Base-by-base conservation (phyloP, 108 stramenopile species). In the Skeletonema costatum region DNA sequence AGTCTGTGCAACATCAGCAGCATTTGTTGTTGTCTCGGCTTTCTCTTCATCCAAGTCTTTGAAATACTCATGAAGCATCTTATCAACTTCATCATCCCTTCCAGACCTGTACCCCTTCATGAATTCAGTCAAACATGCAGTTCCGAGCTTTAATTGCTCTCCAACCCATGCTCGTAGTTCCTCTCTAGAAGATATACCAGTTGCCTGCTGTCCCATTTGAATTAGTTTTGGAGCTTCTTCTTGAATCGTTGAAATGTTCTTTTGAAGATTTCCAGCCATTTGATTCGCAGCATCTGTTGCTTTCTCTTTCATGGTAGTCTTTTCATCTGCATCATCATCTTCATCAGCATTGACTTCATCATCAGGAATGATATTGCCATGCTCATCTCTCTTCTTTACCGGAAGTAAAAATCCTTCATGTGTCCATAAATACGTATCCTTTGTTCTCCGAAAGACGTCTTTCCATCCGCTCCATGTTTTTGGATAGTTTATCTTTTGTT, bases 91-190 rank as follows among this genome's bases (percentile, higher is more conserved):
- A 42, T 88, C 82, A 67, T 95, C 94, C 30, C 94, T 77, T 30
- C 94, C 94, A 61, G 85, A 79, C 6, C 94, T 87, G 61, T 95
- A 95, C 0, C 92, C 94, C n/a, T 77, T 86, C 91, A 95, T 92
- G 71, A 95, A 95, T 71, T 93, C 86, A 5, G 76, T 19, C 12
- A 93, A 56, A 70, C 89, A 89, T 25, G 88, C 87, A 3, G 88
- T 91, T 12, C 80, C 88, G 5, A 93, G 72, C 66, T 82, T 85
- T 91, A 95, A 73, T 70, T 84, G 83, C 50, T 89, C 86, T 19
- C 69, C 51, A 8, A 87, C 88, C 74, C 91, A 84, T 42, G 46
- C 62, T 29, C 76, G 80, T 46, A 90, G 59, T 31, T 95, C 94
- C 33, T 90, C 89, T 39, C 64, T 86, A 36, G 86, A 75, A 1